Evolutionary conservation across 202 grass and related monocot species (phyloP), one percentile per base, ranked within the genome.

Genomic region (Thinopyrum obtusiflorum): DNA sequence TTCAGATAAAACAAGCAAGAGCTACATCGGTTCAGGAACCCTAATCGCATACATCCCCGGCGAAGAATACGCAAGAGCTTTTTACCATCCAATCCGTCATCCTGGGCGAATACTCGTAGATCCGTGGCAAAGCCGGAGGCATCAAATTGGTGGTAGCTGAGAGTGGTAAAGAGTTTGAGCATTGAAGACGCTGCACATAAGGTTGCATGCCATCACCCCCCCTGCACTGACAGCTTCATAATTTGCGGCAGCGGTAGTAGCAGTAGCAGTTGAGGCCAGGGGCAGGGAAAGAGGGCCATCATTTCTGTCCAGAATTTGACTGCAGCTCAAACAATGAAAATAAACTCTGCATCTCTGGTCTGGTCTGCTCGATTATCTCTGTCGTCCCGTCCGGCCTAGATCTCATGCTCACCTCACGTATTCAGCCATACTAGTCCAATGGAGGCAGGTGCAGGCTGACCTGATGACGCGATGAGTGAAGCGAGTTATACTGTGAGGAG

Each of bases 281-380:
- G 18, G 60, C 40, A 29, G 44, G 44, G 27, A 59, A 59, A 64
- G 61, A 72, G 71, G 36, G 24, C 39, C 53, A 39, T 82, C 26
- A 31, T 24, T 53, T 39, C 18, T 24, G 59, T 18, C 73, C 67
- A 80, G 63, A 79, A 73, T 84, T 84, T 80, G 26, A 59, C 49
- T 59, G 78, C 81, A 53, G 9, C 40, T 66, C n/a, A 20, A 47
- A 7, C 86, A 53, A 42, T 1, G 8, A 23, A 39, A 57, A 77
- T 76, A 76, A 31, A 11, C 35, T 61, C 68, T 76, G 68, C 55
- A 14, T 42, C 25, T 27, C 35, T 61, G 49, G 4, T 42, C 40
- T 40, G 37, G 37, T 9, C 23, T 49, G 70, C 24, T 74, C 27
- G 39, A 47, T 47, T 46, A 27, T 74, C 71, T 73, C 39, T 26